These are phyloP conservation scores for Nematocida displodere DNA, from an alignment of 371 early-diverging fungal genomes.

Conservation along the genomic window DNA sequence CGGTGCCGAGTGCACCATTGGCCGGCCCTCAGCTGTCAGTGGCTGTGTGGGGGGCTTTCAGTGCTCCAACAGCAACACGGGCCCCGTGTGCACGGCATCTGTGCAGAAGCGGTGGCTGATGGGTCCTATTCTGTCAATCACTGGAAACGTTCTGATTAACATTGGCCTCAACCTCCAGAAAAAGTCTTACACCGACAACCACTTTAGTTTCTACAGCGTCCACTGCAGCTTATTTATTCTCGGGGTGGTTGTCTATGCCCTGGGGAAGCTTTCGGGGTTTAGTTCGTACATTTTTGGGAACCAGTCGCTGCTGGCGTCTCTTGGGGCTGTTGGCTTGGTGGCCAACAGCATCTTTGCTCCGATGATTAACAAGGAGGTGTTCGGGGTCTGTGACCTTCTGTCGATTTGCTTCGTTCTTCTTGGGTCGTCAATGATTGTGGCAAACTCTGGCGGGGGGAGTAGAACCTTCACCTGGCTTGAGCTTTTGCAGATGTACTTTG, in stretches of 20 bases:
- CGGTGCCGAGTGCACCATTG: slow-evolving; percentile 55
- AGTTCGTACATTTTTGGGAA: slow-evolving; percentile 75
- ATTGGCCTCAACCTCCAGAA: slow-evolving; percentile 79
- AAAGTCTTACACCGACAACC: slow-evolving; percentile 68
- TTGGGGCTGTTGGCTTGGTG: slow-evolving; percentile 74
- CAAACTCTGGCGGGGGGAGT: slow-evolving; percentile 67
- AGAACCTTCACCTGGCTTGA: slow-evolving; percentile 71
- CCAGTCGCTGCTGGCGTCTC: slow-evolving; percentile 74
- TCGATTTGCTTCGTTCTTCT: slow-evolving; percentile 72
- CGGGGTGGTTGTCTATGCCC: slow-evolving; percentile 70
- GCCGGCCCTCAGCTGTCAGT: slow-evolving; percentile 59
- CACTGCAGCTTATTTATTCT: slow-evolving; percentile 60
- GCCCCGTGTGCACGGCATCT: slow-evolving; percentile 59
- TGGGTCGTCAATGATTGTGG: slow-evolving; percentile 72
- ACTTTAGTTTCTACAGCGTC: slow-evolving; percentile 35
- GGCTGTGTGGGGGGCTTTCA: slow-evolving; percentile 62
- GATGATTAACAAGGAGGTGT: slow-evolving; percentile 71
- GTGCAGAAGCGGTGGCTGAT: slow-evolving; percentile 63
- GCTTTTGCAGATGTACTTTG: slow-evolving; percentile 70
- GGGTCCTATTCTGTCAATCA: slow-evolving; percentile 70
- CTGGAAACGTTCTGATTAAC: slow-evolving; percentile 71
- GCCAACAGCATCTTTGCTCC: slow-evolving; percentile 77
- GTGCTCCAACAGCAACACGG: slow-evolving; percentile 56
- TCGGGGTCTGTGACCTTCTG: slow-evolving; percentile 70
- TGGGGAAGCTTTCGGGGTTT: slow-evolving; percentile 73